These are phyloP conservation scores for Rhizopogon salebrosus DNA, from an alignment of 768 basidiomycete genomes.

Conservation along the genomic window DNA sequence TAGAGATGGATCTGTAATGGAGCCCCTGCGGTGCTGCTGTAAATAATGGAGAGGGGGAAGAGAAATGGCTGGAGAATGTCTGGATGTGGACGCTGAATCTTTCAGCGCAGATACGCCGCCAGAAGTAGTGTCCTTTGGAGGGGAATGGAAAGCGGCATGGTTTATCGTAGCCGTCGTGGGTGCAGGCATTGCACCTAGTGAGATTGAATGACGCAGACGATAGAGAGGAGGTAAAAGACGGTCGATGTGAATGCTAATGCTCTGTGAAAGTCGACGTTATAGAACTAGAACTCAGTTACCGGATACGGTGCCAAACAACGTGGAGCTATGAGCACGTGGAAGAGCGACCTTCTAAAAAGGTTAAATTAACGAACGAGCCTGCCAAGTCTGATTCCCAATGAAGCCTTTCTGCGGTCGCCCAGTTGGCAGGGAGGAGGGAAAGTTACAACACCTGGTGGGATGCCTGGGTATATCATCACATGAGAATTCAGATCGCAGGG, in stretches of 20 bases:
- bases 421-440: conserved; percentile 5
- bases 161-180: conserved; percentile 7
- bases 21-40: conserved; percentile 77
- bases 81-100: conserved; percentile 24
- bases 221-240: conserved; percentile 1
- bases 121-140: conserved; percentile 3
- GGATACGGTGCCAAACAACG: conserved; percentile 22
- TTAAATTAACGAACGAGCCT: conserved; percentile 15
- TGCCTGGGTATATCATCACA: conserved; percentile 2
- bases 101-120: conserved; percentile 24
- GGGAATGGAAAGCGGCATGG: conserved; percentile 3
- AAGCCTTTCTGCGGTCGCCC: conserved; percentile 7
- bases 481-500: conserved; percentile 7
- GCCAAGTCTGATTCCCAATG: conserved; percentile 9
- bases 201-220: conserved; percentile 1
- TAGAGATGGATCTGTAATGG: conserved; percentile 78
- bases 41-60: conserved; percentile 75
- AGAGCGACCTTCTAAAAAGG: conserved; percentile 12
- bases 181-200: conserved; percentile 10
- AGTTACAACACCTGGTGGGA: conserved; percentile 1
- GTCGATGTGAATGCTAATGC: conserved; percentile 8
- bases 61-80: conserved; percentile 51
- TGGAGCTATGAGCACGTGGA: conserved; percentile 28
- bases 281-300: conserved; percentile 16
- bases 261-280: conserved; percentile 26